phyloP scores from a whole-genome alignment of 1,139 yeast species.

The Spathaspora sp. region DNA sequence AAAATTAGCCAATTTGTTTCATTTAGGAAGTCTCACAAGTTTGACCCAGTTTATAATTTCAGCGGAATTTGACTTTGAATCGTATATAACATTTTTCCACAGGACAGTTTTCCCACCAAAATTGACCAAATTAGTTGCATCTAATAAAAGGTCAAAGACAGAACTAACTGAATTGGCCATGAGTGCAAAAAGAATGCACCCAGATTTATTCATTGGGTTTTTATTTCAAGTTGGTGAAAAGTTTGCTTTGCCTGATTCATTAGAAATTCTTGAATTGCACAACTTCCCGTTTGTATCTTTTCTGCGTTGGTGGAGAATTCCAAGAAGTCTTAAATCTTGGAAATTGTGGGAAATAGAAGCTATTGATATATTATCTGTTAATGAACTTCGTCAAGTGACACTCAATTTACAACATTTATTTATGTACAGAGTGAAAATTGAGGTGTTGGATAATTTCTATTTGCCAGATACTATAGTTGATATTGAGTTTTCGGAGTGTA shows the following conservation, averaged over 20 bases:
- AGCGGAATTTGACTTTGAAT: neutral
- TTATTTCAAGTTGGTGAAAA: slow-evolving; percentile 2
- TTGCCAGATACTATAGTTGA: neutral
- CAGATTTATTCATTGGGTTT: neutral
- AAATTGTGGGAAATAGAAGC: neutral
- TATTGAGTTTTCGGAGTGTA: slow-evolving; percentile 2
- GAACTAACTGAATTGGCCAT: slow-evolving; percentile 1
- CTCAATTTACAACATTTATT: neutral
- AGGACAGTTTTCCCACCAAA: neutral
- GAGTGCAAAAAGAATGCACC: neutral
- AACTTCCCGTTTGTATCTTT: slow-evolving; percentile 1
- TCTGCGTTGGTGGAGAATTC: slow-evolving; percentile 3
- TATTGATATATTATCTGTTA: neutral
- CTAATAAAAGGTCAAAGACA: neutral
- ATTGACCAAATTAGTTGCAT: neutral
- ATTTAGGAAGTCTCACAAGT: neutral
- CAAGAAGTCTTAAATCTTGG: neutral
- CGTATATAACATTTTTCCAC: neutral
- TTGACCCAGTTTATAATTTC: neutral
- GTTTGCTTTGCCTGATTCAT: slow-evolving; percentile 1
- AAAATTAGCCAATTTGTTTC: neutral
- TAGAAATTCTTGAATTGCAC: neutral
- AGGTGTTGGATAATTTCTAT: neutral
- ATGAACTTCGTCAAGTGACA: neutral
- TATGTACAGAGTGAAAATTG: neutral